Conservation (phyloP, 495 filamentous ascomycete genomes). For the Glarea lozoyensis region DNA sequence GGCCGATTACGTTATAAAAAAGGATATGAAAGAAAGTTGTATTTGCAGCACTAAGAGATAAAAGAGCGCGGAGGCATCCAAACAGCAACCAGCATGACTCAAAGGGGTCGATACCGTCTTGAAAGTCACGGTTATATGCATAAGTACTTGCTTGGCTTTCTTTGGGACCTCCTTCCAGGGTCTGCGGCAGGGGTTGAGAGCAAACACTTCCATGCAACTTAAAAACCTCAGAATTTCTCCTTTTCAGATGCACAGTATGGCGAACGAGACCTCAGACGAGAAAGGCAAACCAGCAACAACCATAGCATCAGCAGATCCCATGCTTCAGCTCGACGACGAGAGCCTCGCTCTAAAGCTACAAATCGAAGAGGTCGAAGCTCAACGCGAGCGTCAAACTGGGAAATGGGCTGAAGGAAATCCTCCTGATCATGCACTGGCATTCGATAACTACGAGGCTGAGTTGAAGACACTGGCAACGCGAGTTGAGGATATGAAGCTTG, state of each 20-base stretch:
- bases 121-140: no score
- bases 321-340: conserved; percentile 13
- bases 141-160: no score
- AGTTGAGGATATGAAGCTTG: conserved; percentile 17
- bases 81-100: no score
- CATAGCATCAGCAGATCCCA: conserved; percentile 11
- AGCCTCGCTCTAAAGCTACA: conserved; percentile 17
- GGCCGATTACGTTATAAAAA: no score
- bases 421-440: conserved; percentile 16
- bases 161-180: no score
- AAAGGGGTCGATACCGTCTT: no score
- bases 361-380: conserved; percentile 15
- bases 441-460: conserved; percentile 19
- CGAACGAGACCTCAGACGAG: conserved; percentile 5
- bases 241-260: not conserved
- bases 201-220: no score
- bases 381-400: conserved; percentile 17
- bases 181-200: no score
- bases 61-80: no score
- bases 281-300: conserved; percentile 6
- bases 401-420: conserved; percentile 18
- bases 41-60: no score
- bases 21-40: no score
- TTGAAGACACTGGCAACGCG: conserved; percentile 12
- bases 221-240: not conserved